Evolutionary conservation across 441 rosid genomes (phyloP).

Genomic region (Codiaeum variegatum): DNA sequence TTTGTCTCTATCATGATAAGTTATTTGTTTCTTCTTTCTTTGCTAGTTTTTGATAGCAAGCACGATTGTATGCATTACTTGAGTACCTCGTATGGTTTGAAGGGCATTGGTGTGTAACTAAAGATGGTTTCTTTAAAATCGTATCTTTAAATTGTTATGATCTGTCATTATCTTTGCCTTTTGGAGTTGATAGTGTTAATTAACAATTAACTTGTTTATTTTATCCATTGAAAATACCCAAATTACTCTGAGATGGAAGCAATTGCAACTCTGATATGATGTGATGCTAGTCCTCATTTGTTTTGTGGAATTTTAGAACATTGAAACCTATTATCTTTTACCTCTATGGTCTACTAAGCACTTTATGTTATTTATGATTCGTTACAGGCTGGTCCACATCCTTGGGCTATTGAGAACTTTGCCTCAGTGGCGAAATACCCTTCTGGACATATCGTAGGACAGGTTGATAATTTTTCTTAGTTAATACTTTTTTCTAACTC

Average conservation of each 20-base stretch:
- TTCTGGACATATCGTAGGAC: conserved; percentile 65
- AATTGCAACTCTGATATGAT: not conserved
- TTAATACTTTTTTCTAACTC: not conserved
- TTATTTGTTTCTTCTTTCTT: no score
- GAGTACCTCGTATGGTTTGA: no score
- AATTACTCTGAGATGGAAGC: not conserved
- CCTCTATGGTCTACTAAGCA: conserved; percentile 7
- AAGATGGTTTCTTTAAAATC: no score
- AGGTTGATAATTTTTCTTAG: conserved; percentile 43
- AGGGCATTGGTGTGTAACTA: no score
- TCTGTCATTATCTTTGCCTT: no score
- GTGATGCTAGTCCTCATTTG: not conserved
- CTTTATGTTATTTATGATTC: conserved; percentile 19
- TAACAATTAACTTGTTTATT: no score
- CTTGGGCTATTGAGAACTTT: conserved; percentile 85
- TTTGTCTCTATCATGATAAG: no score
- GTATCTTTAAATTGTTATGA: no score
- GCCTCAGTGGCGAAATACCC: conserved; percentile 86
- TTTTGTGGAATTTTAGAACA: not conserved
- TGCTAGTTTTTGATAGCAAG: no score
- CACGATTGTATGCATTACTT: no score
- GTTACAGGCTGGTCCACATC: conserved; percentile 78
- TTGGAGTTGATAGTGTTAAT: no score
- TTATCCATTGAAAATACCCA: not conserved
- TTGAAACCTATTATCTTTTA: not conserved